Evolutionary conservation across 257 asterid genomes (phyloP).

Genomic region (Hygrophila difformis): DNA sequence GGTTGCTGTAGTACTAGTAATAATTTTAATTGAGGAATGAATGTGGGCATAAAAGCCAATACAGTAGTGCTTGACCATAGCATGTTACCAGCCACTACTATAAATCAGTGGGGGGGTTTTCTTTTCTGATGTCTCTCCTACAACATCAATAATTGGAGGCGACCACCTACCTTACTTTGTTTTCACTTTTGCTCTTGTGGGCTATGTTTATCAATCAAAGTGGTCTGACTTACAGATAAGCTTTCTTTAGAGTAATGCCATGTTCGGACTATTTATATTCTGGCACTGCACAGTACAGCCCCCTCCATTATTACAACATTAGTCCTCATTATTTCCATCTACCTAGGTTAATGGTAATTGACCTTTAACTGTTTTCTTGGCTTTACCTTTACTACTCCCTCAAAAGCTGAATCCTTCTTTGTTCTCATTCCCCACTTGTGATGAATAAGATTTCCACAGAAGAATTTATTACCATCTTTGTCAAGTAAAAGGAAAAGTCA

Average conservation of each 20-base stretch:
- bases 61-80: background rate
- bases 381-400: no score
- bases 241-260: background rate
- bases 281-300: no score
- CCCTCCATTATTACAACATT: no score
- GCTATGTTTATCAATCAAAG: constrained; percentile 11
- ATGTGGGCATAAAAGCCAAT: background rate
- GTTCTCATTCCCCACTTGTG: no score
- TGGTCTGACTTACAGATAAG: constrained; percentile 7
- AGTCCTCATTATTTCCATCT: no score
- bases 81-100: background rate
- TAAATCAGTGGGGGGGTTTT: background rate
- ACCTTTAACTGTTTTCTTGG: no score
- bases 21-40: no score
- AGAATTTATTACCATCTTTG: no score
- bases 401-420: no score
- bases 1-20: background rate
- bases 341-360: no score
- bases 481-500: no score
- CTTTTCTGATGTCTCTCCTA: background rate
- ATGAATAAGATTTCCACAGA: no score
- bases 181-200: constrained; percentile 9
- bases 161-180: constrained; percentile 13
- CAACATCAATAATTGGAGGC: constrained; percentile 16
- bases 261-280: background rate